Base-by-base conservation (phyloP, 2,329 filamentous ascomycete genomes). In the Hypoxylon sp. region DNA sequence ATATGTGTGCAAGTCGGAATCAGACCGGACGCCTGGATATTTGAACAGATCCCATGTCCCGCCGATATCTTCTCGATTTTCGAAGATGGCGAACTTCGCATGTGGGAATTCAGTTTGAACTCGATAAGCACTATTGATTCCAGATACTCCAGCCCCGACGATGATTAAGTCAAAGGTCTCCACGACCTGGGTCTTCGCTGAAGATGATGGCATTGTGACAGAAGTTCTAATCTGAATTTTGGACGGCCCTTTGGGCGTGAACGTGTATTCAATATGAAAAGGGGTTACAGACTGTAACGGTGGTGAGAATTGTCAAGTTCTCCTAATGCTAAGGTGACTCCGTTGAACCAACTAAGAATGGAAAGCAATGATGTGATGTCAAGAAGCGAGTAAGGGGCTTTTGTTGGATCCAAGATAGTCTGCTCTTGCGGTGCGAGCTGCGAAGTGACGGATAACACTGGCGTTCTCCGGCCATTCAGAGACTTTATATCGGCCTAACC, bases 41-140 rank as follows among this genome's bases (percentile, higher is more conserved):
- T 85, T 87, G 81, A 93, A 95, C 1, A 94, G 80, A 73, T 91
- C 89, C 92, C 92, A 94, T 0, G 92, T 95, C 1, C 93, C 92
- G 1, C 92, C 92, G 5, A 94, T 82, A 27, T 83, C 81, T 54
- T 85, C 82, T 35, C 92, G 88, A 1, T 84, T 85, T 77, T 95
- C 92, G 15, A 94, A 84, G 27, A 95, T 87, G 11, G 86, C 83
- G 75, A 92, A 94, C 2, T 79, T 86, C 42, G 84, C 80, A 47
- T 82, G 75, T 0, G 77, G 72, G 0, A 90, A 89, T 1, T 87
- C 77, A 27, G 83, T 82, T 72, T 93, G 88, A 1, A 93, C 72
- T n/a, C 90, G 88, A 74, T 94, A 93, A 13, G 87, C 91, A 11
- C 89, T 84, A 72, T 93, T 93, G 80, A 94, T 91, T 58, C 92